phyloP scores from a whole-genome alignment of 2,329 filamentous ascomycete genomes.

The Phialophora tarda region DNA sequence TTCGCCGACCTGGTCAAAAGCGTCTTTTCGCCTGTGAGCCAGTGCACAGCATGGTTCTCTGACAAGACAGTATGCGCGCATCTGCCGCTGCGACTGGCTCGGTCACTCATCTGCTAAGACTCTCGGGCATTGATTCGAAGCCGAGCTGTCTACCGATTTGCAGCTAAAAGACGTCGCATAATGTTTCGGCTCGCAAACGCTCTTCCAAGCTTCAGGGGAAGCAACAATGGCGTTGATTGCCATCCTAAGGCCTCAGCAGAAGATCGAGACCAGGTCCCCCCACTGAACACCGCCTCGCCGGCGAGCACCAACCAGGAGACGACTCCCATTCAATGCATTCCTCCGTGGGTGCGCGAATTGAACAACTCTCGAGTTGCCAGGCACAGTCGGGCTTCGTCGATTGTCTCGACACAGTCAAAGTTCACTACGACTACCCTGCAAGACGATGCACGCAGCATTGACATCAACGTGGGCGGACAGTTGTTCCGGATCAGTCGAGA shows the following conservation, averaged over 20 bases:
- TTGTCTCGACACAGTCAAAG: conserved; percentile 43
- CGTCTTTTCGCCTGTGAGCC: not conserved
- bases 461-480: conserved; percentile 42
- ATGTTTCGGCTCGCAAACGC: conserved; percentile 29
- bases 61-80: not conserved
- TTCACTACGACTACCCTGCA: conserved; percentile 42
- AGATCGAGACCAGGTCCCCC: conserved; percentile 19
- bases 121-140: not conserved
- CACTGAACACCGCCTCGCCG: conserved; percentile 2
- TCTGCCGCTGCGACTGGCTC: not conserved
- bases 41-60: not conserved
- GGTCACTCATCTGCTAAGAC: not conserved
- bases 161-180: not conserved
- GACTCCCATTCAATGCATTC: conserved; percentile 12
- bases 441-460: conserved; percentile 42
- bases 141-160: not conserved
- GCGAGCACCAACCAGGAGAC: conserved; percentile 12
- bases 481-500: conserved; percentile 45
- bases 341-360: conserved; percentile 36
- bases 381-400: conserved; percentile 43
- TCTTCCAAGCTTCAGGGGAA: conserved; percentile 17
- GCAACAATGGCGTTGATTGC: not conserved
- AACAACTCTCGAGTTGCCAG: conserved; percentile 32
- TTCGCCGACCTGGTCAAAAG: not conserved
- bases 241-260: conserved; percentile 12